Base-by-base conservation (phyloP, 2,329 filamentous ascomycete genomes). In the Sclerotinia subarctica region DNA sequence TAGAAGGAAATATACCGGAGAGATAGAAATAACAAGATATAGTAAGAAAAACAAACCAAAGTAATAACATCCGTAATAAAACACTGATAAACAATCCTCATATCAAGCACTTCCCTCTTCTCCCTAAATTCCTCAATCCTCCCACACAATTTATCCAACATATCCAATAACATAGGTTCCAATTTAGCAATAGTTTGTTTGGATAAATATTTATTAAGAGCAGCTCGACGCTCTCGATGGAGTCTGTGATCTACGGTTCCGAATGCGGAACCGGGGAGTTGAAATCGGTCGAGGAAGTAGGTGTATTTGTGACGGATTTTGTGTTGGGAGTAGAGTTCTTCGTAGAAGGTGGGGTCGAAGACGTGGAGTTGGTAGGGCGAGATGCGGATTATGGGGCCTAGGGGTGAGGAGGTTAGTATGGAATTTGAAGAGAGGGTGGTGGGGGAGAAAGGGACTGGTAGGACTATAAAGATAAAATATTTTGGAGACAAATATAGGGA, bases 1-100 rank as follows among this genome's bases (percentile, higher is more conserved):
- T 11, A 42, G 6, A 10, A 15, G 11, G 1, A 21, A 35, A 8
- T 8, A 10, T 1, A 42, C 10, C 15, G 38, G 38, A 42, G 15
- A 38, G 10, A 38, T 38, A 42, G 2, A 35, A 35, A 35, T 35
- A 29, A 29, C 5, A 1, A 38, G 24, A 38, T 11, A 6, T 26
- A 7, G 5, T 26, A 52, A 6, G 1, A 4, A 6, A 38, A 26
- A 54, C 60, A 21, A 19, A 64, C 60, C 42, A 74, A 68, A 24
- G 73, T 76, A 46, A 78, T 73, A 10, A 76, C 70, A 70, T 78
- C 77, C 17, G 72, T 74, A 17, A 71, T 68, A 19, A 70, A 66
- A 60, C 68, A 73, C 52, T 67, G 67, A 56, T 71, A 73, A 10
- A 69, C 67, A 26, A 68, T 26, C 15, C 67, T 63, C 68, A 75